Evolutionary conservation across 306 rosid genomes (phyloP).

Genomic region (Rubus idaeus): DNA sequence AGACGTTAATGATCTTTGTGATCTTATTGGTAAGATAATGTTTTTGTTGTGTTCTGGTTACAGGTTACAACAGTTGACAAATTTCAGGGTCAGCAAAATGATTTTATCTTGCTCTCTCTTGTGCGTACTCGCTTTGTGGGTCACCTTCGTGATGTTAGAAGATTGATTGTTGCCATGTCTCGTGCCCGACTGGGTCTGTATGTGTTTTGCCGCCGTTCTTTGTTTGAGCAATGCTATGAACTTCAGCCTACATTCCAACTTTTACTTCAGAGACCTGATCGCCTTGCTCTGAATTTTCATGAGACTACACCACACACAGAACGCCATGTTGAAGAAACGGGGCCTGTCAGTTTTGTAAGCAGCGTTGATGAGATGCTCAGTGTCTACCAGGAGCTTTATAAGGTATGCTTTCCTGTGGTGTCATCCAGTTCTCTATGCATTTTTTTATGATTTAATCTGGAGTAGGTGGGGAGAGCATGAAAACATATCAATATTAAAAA

Average conservation of each 20-base stretch:
- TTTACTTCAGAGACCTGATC: conserved; percentile 90
- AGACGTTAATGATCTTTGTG: background rate
- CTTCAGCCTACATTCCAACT: conserved; percentile 94
- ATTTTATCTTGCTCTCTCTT: conserved; percentile 86
- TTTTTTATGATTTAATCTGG: background rate
- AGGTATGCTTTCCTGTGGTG: conserved; percentile 45
- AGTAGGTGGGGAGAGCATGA: background rate
- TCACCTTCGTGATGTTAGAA: conserved; percentile 96
- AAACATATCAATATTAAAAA: background rate
- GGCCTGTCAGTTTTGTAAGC: conserved; percentile 67
- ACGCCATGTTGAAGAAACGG: conserved; percentile 63
- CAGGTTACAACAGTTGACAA: conserved; percentile 95
- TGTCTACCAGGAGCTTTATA: conserved; percentile 63
- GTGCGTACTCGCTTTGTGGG: conserved; percentile 96
- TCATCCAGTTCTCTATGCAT: background rate
- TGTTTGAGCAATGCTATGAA: conserved; percentile 94
- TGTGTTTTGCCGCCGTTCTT: conserved; percentile 90
- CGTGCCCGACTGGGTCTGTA: conserved; percentile 95
- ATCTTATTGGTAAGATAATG: background rate
- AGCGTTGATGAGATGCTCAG: conserved; percentile 78
- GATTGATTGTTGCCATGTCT: conserved; percentile 98
- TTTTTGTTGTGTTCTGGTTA: conserved; percentile 16
- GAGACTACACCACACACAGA: conserved; percentile 69
- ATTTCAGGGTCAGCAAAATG: conserved; percentile 99
- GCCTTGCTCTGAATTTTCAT: conserved; percentile 64